Conservation (phyloP, 352 stramenopile genomes). For the Globisporangium iwayamae region DNA sequence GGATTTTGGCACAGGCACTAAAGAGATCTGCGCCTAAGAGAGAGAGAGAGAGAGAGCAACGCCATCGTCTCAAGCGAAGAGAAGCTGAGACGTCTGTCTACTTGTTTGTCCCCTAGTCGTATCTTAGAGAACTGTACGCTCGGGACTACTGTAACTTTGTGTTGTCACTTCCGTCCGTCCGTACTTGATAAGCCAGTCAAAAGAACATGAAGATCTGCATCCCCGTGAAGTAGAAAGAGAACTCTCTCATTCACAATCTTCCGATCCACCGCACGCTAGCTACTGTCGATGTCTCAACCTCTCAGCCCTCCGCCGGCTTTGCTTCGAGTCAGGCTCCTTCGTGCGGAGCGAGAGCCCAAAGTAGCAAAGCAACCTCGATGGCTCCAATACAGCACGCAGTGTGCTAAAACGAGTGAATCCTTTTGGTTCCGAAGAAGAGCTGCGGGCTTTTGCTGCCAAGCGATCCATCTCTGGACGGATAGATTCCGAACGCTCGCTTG, state of each 20-base stretch:
- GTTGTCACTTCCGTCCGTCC: background rate
- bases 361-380: no score
- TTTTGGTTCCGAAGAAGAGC: background rate
- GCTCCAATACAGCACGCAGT: no score
- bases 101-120: background rate
- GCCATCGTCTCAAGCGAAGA: background rate
- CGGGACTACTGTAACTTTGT: background rate
- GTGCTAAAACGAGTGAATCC: background rate
- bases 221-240: no score
- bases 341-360: no score
- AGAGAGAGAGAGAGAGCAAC: background rate
- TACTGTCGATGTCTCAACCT: no score
- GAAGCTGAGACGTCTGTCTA: background rate
- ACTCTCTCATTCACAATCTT: no score
- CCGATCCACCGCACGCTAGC: no score
- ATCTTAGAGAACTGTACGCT: background rate
- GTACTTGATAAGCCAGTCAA: background rate
- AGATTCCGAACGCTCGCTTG: background rate
- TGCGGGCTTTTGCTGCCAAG: background rate
- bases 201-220: background rate
- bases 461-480: background rate
- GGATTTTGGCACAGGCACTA: conserved; percentile 33
- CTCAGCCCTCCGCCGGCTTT: no score
- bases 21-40: background rate
- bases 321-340: no score